Base-by-base conservation (phyloP, 495 filamentous ascomycete species). In the Parathielavia appendiculata region DNA sequence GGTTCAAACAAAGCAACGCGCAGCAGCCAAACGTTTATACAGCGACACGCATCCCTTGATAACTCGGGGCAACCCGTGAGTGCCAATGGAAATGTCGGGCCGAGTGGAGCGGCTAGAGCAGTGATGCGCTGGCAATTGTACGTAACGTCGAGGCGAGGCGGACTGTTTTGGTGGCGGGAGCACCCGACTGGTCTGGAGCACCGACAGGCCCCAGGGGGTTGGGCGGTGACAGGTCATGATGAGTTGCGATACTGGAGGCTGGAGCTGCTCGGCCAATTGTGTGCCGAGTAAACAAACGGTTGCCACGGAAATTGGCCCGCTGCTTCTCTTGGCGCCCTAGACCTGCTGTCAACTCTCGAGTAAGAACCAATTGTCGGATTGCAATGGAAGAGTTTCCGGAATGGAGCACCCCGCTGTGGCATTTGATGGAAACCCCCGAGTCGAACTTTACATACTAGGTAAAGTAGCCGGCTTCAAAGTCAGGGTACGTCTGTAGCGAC, bases 101-200 rank as follows among this genome's bases (percentile, higher is more conserved):
- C 20, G 30, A 39, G 44, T 57, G 39, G 54, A 58, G 52, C 56
- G 63, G 58, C 58, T 63, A 55, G 51, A 57, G 54, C 52, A 51
- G 47, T 41, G 64, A 63, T 69, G 67, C 48, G 67, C 62, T 69
- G 62, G 67, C 67, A 61, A 17, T 52, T 34, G 45, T 40, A 56
- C 45, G 40, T 45, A 54, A 58, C 32, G 39, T 5, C 17, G 51
- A 14, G 41, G 46, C 17, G 59, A 49, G 56, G 59, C 35, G 32
- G 49, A 35, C 51, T 52, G 51, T 56, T 58, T 56, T 39, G 48
- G 20, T 22, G 38, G 38, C 36, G 30, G 52, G 46, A 20, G 30
- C 12, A 39, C 46, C 38, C 52, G 48, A 60, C 58, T 60, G 51
- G 48, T 34, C 57, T 51, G 49, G 50, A 38, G 35, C 22, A 13